phyloP scores from a whole-genome alignment of 164 flowering plant species.

The Aristolochia californica region DNA sequence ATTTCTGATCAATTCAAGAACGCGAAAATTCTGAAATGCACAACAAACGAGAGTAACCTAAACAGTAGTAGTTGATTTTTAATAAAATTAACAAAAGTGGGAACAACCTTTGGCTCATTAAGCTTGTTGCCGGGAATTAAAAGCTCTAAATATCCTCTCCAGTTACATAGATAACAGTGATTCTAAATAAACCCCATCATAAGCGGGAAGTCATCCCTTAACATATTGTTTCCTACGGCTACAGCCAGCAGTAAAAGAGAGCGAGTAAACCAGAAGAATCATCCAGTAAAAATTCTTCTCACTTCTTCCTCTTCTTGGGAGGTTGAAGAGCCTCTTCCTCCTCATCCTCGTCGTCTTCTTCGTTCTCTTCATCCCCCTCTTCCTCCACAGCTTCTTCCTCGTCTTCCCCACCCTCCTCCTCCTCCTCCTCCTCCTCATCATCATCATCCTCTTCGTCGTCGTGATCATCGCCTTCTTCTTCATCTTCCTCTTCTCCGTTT shows the following conservation, averaged over 20 bases:
- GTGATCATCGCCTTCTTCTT: slow-evolving; percentile 2
- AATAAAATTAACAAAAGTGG: neutral
- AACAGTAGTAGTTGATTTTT: neutral
- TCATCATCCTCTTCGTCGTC: slow-evolving; percentile 12
- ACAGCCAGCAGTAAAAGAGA: neutral
- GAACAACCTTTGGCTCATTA: neutral
- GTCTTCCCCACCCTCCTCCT: slow-evolving; percentile 16
- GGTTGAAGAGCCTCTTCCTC: slow-evolving; percentile 51
- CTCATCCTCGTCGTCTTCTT: slow-evolving; percentile 36
- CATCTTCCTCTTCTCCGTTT: slow-evolving; percentile 12
- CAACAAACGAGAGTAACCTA: neutral
- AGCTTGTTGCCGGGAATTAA: neutral
- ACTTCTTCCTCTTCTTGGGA: slow-evolving; percentile 60
- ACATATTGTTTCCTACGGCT: neutral
- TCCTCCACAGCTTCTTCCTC: slow-evolving; percentile 23
- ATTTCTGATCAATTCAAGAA: no score
- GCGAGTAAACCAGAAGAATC: neutral
- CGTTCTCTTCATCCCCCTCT: slow-evolving; percentile 16
- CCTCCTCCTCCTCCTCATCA: slow-evolving; percentile 6
- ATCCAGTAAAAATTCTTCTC: neutral
- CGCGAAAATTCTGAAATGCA: no score
- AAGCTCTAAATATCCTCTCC: slow-evolving; percentile 1
- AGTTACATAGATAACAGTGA: neutral
- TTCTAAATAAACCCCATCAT: slow-evolving; percentile 2
- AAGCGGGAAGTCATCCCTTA: neutral